phyloP scores from a whole-genome alignment of 2,329 filamentous ascomycete genomes.

The Penicillium brevicompactum region DNA sequence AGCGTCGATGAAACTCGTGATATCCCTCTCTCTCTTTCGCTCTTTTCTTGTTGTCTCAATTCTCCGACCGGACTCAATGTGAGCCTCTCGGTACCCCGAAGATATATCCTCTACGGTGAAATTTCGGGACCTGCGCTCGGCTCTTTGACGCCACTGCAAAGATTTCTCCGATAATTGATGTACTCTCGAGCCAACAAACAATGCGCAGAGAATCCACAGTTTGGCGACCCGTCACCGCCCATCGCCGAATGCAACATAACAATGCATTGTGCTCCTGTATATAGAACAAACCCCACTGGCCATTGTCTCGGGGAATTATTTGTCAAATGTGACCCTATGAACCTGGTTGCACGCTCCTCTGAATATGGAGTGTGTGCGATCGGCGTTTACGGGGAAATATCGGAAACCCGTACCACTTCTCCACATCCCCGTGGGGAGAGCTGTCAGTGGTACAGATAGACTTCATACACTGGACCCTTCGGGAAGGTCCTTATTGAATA shows the following conservation, averaged over 20 bases:
- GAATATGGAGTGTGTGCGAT: not conserved
- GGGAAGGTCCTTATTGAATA: slow-evolving; percentile 13
- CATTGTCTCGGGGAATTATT: not conserved
- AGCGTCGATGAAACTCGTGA: slow-evolving; percentile 6
- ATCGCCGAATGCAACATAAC: not conserved
- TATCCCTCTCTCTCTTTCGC: slow-evolving; percentile 6
- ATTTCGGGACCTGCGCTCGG: slow-evolving; percentile 3
- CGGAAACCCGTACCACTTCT: slow-evolving; percentile 7
- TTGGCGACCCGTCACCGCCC: not conserved
- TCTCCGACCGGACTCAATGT: not conserved
- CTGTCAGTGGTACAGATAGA: not conserved
- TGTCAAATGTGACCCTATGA: not conserved
- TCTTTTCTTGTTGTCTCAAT: not conserved
- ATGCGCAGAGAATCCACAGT: not conserved
- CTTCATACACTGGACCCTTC: slow-evolving; percentile 9
- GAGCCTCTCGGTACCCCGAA: not conserved
- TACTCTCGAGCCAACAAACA: not conserved
- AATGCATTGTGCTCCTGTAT: not conserved
- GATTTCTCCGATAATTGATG: not conserved
- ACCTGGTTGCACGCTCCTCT: not conserved
- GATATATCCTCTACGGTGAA: not conserved
- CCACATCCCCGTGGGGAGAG: slow-evolving; percentile 14
- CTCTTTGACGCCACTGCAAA: slow-evolving; percentile 1
- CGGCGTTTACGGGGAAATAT: slow-evolving; percentile 14
- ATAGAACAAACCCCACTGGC: not conserved